Evolutionary conservation across 176 grass and related monocot species (phyloP), one percentile per base, ranked within the genome.

Genomic region (Hyparrhenia diplandra): DNA sequence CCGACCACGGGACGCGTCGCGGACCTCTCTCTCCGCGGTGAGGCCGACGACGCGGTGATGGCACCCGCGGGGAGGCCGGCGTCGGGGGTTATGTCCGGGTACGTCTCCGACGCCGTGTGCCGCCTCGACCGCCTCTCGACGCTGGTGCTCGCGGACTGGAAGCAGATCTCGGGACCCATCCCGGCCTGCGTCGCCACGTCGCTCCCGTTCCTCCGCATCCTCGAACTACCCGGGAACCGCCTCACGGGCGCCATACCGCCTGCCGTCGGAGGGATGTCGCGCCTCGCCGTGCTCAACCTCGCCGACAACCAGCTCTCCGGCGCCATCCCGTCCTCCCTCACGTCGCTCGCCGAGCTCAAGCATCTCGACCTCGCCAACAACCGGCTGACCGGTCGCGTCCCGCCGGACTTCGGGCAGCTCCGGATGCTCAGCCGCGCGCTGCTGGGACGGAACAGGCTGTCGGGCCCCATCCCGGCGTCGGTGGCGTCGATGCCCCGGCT

Each of bases 331-430:
- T 0, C 12, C 30, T 90, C 93, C 16, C 29, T 96, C 85, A 63
- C 85, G 60, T 71, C 80, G 28, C 86, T 95, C 39, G 45, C 82
- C 1, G 74, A 87, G 11, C 14, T 99, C 8, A 94, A 91, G 80
- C 97, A 99, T 83, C 91, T 99, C 75, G 97, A 99, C 84, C 97
- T 99, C 69, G 75, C 88, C 51, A 79, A 84, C 85, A 99, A 99
- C 90, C 71, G 64, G 61, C 80, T 99, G 34, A 88, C 85, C 21
- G 93, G 89, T 21, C 71, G 67, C 8, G 61, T 99, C 57, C 93
- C 97, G 2, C 0, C 64, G 5, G 81, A 90, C 72, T 27, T 99
- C 20, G 90, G 89, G 21, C 47, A 59, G 42, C 87, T 99, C 42
- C 11, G 52, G 77, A 93, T 93, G 91, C 90, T 99, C 41, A 99